Percentiles rank a stretch among this genome's conserved stretches.
Conservation (phyloP, 2,329 filamentous ascomycete genomes). For the Hypoxylon sp. region DNA sequence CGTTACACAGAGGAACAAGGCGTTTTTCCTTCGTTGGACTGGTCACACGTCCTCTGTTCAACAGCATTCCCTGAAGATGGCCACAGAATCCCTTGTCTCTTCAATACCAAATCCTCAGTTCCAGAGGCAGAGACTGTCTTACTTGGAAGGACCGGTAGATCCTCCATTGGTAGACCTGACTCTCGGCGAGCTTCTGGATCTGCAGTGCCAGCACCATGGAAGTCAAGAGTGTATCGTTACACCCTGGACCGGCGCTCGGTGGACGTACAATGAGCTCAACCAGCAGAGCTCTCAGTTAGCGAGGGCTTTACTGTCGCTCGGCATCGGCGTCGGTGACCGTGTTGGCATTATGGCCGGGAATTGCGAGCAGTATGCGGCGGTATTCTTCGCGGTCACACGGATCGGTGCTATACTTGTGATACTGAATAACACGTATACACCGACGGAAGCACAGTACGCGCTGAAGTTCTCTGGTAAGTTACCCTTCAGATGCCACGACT, state of each 20-base stretch:
- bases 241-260: constrained; percentile 80
- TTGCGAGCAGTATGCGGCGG: constrained; percentile 83
- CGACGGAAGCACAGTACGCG: constrained; percentile 78
- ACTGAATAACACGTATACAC: constrained; percentile 85
- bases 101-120: constrained; percentile 36
- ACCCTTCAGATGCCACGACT: background rate
- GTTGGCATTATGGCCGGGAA: constrained; percentile 83
- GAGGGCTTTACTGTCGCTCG: constrained; percentile 75
- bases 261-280: constrained; percentile 77
- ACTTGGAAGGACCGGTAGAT: constrained; percentile 77
- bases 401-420: constrained; percentile 80
- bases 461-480: constrained; percentile 75
- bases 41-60: background rate
- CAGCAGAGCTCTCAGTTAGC: constrained; percentile 72
- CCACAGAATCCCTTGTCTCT: constrained; percentile 45
- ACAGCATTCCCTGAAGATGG: constrained; percentile 40
- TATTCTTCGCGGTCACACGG: constrained; percentile 79
- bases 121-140: constrained; percentile 61
- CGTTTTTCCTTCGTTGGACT: constrained; percentile 4
- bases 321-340: constrained; percentile 76
- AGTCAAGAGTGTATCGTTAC: constrained; percentile 77
- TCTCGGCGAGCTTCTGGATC: constrained; percentile 77
- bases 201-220: constrained; percentile 76
- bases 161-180: constrained; percentile 79
- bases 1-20: background rate